A percentile compares a stretch with the other conserved stretches of the same genome.
These are phyloP conservation scores for Paramecium caudatum DNA, from an alignment of 73 alveolate genomes.

Conservation along the genomic window DNA sequence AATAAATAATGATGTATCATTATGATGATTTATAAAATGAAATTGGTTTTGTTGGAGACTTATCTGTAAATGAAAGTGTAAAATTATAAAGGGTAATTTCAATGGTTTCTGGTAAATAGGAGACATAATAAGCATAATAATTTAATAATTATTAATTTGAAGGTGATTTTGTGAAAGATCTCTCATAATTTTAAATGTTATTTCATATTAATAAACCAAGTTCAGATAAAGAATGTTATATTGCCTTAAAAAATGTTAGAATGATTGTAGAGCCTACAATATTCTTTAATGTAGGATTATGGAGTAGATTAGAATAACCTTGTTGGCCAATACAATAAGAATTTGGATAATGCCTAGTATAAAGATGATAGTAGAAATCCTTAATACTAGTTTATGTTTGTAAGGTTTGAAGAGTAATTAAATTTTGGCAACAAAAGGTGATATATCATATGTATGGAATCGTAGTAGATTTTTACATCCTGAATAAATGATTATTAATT, in stretches of 20 bases:
- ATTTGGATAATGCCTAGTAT: conserved; percentile 73
- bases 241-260: conserved; percentile 55
- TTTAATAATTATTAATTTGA: neutral
- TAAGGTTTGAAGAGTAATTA: conserved; percentile 20
- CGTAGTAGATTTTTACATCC: conserved; percentile 60
- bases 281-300: conserved; percentile 67
- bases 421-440: conserved; percentile 69
- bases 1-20: conserved; percentile 46
- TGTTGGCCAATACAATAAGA: conserved; percentile 73
- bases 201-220: conserved; percentile 32
- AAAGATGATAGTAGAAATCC: conserved; percentile 45
- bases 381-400: conserved; percentile 35
- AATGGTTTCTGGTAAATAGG: neutral
- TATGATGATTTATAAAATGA: conserved; percentile 63
- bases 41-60: conserved; percentile 59
- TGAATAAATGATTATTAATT: conserved; percentile 50
- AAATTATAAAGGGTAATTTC: neutral
- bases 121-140: neutral
- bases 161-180: neutral
- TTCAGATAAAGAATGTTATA: conserved; percentile 30
- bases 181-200: neutral
- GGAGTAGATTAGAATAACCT: conserved; percentile 65
- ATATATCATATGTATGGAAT: conserved; percentile 73
- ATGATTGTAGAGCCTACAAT: conserved; percentile 67
- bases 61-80: neutral